Conservation (phyloP, 768 basidiomycete genomes). For the Cyclocybe aegerita region DNA sequence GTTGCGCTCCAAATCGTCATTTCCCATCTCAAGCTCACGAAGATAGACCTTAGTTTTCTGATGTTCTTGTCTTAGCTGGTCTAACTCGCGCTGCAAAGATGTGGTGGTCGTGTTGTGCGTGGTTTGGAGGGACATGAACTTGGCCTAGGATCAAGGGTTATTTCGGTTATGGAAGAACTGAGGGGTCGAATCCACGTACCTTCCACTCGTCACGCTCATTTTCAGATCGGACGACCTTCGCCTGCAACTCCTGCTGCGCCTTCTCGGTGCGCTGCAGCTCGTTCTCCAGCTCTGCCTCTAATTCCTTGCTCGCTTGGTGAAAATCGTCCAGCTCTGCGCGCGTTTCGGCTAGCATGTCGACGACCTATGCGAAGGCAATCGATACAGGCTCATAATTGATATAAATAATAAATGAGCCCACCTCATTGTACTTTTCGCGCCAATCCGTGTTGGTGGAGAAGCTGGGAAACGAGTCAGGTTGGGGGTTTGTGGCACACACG, state of each 20-base stretch:
- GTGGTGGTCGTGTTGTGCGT: slow-evolving; percentile 88
- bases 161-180: slow-evolving; percentile 3
- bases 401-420: slow-evolving; percentile 18
- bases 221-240: slow-evolving; percentile 70
- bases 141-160: slow-evolving; percentile 44
- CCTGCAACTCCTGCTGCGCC: slow-evolving; percentile 75
- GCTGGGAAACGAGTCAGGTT: slow-evolving; percentile 32
- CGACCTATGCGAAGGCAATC: slow-evolving; percentile 40
- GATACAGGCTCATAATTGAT: background rate
- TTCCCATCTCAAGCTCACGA: slow-evolving; percentile 93
- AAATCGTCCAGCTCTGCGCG: slow-evolving; percentile 86
- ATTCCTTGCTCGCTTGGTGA: slow-evolving; percentile 83
- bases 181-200: slow-evolving; percentile 43
- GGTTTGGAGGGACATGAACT: slow-evolving; percentile 87
- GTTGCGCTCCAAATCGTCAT: slow-evolving; percentile 94
- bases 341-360: slow-evolving; percentile 83
- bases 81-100: slow-evolving; percentile 90
- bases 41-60: slow-evolving; percentile 72
- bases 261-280: slow-evolving; percentile 89
- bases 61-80: slow-evolving; percentile 74
- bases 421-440: slow-evolving; percentile 78
- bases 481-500: slow-evolving; percentile 9
- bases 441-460: slow-evolving; percentile 64
- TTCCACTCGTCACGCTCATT: slow-evolving; percentile 90
- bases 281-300: slow-evolving; percentile 90